Conservation (phyloP, 73 alveolate species). For the Paramecium primaurelia region DNA sequence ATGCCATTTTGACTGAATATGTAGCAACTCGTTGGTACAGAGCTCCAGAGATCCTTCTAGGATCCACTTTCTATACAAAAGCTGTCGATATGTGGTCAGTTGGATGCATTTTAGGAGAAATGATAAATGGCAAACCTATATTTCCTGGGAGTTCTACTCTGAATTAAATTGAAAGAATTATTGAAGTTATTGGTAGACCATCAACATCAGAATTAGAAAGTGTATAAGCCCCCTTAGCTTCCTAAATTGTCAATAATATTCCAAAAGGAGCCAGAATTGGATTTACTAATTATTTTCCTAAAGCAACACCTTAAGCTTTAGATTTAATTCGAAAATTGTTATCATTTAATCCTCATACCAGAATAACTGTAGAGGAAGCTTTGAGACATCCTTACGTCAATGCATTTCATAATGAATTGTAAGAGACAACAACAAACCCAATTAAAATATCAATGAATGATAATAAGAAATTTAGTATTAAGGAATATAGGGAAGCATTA, state of each 20-base stretch:
- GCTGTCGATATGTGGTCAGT: slow-evolving; percentile 94
- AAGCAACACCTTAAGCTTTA: slow-evolving; percentile 80
- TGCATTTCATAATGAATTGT: slow-evolving; percentile 82
- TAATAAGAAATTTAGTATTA: slow-evolving; percentile 79
- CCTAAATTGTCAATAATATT: slow-evolving; percentile 68
- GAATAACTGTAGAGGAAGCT: slow-evolving; percentile 88
- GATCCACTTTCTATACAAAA: slow-evolving; percentile 78
- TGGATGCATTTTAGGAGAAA: slow-evolving; percentile 90
- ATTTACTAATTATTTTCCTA: slow-evolving; percentile 72
- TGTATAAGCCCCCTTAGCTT: slow-evolving; percentile 66
- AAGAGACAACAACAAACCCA: slow-evolving; percentile 74
- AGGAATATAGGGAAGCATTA: slow-evolving; percentile 84
- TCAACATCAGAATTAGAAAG: slow-evolving; percentile 76
- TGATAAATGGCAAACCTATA: slow-evolving; percentile 78
- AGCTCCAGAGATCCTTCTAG: slow-evolving; percentile 90
- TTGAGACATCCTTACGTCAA: slow-evolving; percentile 87
- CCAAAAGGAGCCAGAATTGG: slow-evolving; percentile 71
- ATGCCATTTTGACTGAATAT: slow-evolving; percentile 83
- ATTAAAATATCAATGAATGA: slow-evolving; percentile 82
- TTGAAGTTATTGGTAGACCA: slow-evolving; percentile 90
- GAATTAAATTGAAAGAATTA: slow-evolving; percentile 77
- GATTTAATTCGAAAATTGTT: slow-evolving; percentile 70
- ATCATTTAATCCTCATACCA: slow-evolving; percentile 76
- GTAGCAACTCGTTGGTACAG: slow-evolving; percentile 93
- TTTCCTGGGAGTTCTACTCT: slow-evolving; percentile 91